phyloP scores from a whole-genome alignment of 1,284 basidiomycete species.

The Testicularia cyperi region DNA sequence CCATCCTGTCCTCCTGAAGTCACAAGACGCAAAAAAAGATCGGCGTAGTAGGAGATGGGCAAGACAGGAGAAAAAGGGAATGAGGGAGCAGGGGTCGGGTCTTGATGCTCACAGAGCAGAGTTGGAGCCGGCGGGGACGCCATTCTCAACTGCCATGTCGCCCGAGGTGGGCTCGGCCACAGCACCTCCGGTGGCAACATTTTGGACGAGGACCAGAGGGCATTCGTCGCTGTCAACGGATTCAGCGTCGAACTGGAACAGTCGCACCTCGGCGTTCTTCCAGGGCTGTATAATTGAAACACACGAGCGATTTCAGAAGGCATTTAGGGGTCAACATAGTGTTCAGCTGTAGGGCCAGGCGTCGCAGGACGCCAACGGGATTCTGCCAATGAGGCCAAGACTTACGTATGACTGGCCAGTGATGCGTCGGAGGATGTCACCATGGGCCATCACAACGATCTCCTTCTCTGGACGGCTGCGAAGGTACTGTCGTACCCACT shows the following conservation, averaged over 20 bases:
- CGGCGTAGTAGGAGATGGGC: too few species aligned
- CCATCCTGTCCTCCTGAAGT: too few species aligned
- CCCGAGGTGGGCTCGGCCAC: slow-evolving; percentile 42
- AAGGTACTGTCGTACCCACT: slow-evolving; percentile 58
- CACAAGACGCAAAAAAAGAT: too few species aligned
- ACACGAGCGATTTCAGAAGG: not conserved
- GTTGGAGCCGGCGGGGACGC: slow-evolving; percentile 63
- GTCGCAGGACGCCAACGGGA: too few species aligned
- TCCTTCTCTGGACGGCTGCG: slow-evolving; percentile 51
- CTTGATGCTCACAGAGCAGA: slow-evolving; percentile 40
- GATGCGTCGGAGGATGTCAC: slow-evolving; percentile 57
- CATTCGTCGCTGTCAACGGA: slow-evolving; percentile 41
- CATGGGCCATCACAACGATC: slow-evolving; percentile 58
- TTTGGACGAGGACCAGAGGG: slow-evolving; percentile 36
- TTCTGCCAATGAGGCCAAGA: too few species aligned
- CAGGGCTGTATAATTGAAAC: slow-evolving; percentile 25
- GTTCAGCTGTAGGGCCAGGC: too few species aligned
- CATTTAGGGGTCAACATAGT: not conserved
- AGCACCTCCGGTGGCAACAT: slow-evolving; percentile 46
- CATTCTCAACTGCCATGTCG: slow-evolving; percentile 30
- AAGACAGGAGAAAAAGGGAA: too few species aligned
- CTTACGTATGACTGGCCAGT: slow-evolving; percentile 37
- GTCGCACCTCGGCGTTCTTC: slow-evolving; percentile 58
- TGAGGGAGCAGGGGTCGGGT: too few species aligned
- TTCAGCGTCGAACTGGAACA: slow-evolving; percentile 48